phyloP scores from a whole-genome alignment of 352 stramenopile genomes.

The Peronosclerospora sorghi region DNA sequence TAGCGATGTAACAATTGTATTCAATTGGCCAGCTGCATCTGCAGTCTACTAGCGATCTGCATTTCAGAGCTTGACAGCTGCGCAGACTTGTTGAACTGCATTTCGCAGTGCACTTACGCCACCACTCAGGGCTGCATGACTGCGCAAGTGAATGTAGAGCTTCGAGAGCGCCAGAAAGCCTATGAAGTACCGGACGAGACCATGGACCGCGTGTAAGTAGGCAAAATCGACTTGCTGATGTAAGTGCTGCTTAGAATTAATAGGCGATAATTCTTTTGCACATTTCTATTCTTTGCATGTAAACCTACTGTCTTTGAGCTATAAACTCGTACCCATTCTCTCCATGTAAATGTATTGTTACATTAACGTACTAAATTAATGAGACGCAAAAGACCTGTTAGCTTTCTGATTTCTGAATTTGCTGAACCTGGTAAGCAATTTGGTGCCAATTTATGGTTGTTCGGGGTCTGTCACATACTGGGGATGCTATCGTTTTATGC shows the following conservation, averaged over 20 bases:
- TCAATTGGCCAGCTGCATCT: slow-evolving; percentile 63
- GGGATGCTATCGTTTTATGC: too few species aligned
- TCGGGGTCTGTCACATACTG: too few species aligned
- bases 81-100: slow-evolving; percentile 76
- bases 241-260: too few species aligned
- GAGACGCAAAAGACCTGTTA: too few species aligned
- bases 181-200: slow-evolving; percentile 34
- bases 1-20: slow-evolving; percentile 91
- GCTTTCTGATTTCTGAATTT: too few species aligned
- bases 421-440: too few species aligned
- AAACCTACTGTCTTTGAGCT: too few species aligned
- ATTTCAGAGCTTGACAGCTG: slow-evolving; percentile 50
- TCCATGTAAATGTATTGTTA: too few species aligned
- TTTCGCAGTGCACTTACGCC: slow-evolving; percentile 88
- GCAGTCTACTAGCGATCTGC: slow-evolving; percentile 66
- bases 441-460: too few species aligned
- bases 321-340: neutral
- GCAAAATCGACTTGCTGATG: neutral
- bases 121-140: slow-evolving; percentile 91
- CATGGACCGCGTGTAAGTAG: slow-evolving; percentile 54
- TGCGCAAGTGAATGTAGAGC: slow-evolving; percentile 87
- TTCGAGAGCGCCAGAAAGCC: slow-evolving; percentile 68
- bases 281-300: neutral
- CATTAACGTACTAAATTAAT: too few species aligned
- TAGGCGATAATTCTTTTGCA: neutral